These are phyloP conservation scores for Flaveria linearis DNA, from an alignment of 129 eudicot genomes.

Conservation along the genomic window DNA sequence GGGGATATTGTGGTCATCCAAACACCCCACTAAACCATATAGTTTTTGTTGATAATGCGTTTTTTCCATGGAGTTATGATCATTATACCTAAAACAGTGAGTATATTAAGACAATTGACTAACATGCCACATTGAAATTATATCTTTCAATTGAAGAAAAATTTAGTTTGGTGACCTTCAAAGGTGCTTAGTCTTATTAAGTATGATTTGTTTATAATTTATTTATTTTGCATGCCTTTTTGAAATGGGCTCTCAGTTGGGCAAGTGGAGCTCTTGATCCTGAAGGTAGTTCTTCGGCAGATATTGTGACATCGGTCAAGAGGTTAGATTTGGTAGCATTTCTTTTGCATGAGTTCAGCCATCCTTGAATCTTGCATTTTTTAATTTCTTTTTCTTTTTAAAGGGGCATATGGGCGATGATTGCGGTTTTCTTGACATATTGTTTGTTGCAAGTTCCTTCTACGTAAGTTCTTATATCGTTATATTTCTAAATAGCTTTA, in stretches of 20 bases:
- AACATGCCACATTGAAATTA: too few species aligned
- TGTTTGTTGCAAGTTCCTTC: conserved; percentile 98
- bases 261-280: conserved; percentile 95
- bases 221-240: conserved; percentile 7
- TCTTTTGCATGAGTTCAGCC: conserved; percentile 11
- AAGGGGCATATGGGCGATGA: conserved; percentile 99
- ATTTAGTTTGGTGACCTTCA: too few species aligned
- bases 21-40: too few species aligned
- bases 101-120: too few species aligned
- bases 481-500: neutral
- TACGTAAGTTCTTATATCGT: conserved; percentile 58
- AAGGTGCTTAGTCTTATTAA: too few species aligned
- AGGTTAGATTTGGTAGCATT: conserved; percentile 40
- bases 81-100: too few species aligned
- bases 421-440: conserved; percentile 85
- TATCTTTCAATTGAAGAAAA: too few species aligned
- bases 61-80: too few species aligned
- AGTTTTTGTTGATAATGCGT: too few species aligned
- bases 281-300: conserved; percentile 56
- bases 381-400: conserved; percentile 22
- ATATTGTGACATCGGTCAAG: conserved; percentile 71
- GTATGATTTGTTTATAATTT: too few species aligned
- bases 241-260: conserved; percentile 61
- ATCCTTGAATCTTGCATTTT: neutral
- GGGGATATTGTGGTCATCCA: neutral